phyloP scores from a whole-genome alignment of 192 early-diverging fungal species.

The Coemansia sp. region DNA sequence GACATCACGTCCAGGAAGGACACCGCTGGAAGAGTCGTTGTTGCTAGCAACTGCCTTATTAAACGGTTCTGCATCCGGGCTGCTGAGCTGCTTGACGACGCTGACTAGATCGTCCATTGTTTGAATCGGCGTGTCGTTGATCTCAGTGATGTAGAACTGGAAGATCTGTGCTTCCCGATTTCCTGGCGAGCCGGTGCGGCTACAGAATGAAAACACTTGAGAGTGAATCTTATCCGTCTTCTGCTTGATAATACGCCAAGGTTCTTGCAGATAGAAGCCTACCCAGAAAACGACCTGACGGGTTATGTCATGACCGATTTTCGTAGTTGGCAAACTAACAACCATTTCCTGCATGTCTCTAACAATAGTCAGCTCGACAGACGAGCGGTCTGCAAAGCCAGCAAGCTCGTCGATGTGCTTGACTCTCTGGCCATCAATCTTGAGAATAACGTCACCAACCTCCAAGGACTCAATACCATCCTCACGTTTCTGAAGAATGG shows the following conservation, averaged over 20 bases:
- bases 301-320: conserved; percentile 4
- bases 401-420: conserved; percentile 24
- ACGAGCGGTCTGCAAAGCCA: conserved; percentile 10
- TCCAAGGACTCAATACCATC: conserved; percentile 14
- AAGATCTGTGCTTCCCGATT: background rate
- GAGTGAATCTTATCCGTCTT: conserved; percentile 15
- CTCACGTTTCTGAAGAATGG: conserved; percentile 6
- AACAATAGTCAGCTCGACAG: conserved; percentile 27
- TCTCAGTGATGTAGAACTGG: conserved; percentile 24
- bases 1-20: conserved; percentile 30
- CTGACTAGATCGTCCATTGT: conserved; percentile 28
- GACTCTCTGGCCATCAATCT: conserved; percentile 11
- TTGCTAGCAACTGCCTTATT: conserved; percentile 16
- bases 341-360: conserved; percentile 18
- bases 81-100: conserved; percentile 12
- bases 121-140: conserved; percentile 14
- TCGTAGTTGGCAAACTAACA: conserved; percentile 11
- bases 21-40: conserved; percentile 9
- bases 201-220: conserved; percentile 17
- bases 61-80: conserved; percentile 2
- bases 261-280: conserved; percentile 34
- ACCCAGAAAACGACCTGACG: conserved; percentile 31
- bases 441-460: conserved; percentile 35
- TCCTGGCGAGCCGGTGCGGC: background rate
- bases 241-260: conserved; percentile 16